A percentile compares a stretch with the other conserved stretches of the same genome.
Evolutionary conservation across 2,329 filamentous ascomycete genomes (phyloP).

Genomic region (Paraconiothyrium sp.): DNA sequence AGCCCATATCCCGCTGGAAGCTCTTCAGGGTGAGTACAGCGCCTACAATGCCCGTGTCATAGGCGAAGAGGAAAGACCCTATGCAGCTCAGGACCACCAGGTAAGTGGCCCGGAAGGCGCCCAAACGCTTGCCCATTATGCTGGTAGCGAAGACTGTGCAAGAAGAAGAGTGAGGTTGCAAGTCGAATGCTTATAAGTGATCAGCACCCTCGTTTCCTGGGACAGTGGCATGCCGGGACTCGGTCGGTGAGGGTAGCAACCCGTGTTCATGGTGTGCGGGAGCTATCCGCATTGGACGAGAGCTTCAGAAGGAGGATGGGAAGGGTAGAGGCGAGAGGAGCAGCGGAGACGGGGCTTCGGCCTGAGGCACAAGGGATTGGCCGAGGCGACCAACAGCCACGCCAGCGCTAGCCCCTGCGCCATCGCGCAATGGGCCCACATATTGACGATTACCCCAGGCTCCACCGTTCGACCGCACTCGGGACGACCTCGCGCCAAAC

Average conservation of each 20-base stretch:
- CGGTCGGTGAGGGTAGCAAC: background rate
- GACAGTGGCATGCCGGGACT: background rate
- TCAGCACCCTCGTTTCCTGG: background rate
- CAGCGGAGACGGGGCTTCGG: background rate
- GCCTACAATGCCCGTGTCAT: conserved; percentile 57
- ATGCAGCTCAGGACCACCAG: conserved; percentile 13
- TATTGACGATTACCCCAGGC: background rate
- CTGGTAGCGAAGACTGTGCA: background rate
- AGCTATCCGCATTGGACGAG: background rate
- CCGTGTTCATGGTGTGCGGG: background rate
- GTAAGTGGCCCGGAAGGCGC: conserved; percentile 14
- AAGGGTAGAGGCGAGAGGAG: background rate
- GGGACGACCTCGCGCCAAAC: background rate
- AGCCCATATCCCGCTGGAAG: conserved; percentile 53
- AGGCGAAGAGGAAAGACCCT: conserved; percentile 54
- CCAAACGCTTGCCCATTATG: conserved; percentile 12
- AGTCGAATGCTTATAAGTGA: background rate
- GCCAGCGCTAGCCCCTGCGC: background rate
- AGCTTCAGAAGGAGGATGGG: background rate
- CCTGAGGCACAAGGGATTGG: background rate
- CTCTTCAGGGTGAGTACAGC: conserved; percentile 52
- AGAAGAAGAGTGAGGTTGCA: conserved; percentile 1
- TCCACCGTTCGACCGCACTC: background rate
- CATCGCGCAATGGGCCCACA: background rate
- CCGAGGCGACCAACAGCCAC: no score